Conservation (phyloP, 495 filamentous ascomycete species). For the Penicillium riverlandense region DNA sequence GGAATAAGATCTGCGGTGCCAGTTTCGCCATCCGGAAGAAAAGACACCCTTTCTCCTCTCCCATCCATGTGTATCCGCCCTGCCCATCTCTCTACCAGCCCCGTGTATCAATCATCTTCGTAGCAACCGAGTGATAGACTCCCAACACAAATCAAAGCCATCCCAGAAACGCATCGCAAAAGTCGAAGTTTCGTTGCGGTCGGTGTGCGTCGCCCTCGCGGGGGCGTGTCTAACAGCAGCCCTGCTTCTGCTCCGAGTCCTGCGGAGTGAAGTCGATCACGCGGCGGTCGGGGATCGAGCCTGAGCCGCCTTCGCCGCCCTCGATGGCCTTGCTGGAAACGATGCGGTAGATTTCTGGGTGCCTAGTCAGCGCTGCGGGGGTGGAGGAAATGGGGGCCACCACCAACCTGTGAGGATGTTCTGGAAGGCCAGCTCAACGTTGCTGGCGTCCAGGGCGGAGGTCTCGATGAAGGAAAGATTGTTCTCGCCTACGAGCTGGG, state of each 20-base stretch:
- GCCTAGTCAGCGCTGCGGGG: neutral
- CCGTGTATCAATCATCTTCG: slow-evolving; percentile 34
- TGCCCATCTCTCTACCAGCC: slow-evolving; percentile 20
- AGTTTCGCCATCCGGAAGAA: too few relatives aligned
- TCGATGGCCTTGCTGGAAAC: slow-evolving; percentile 96
- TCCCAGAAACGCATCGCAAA: slow-evolving; percentile 38
- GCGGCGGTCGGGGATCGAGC: slow-evolving; percentile 61
- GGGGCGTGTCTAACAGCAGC: slow-evolving; percentile 68
- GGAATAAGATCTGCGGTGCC: slow-evolving; percentile 9
- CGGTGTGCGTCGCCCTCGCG: slow-evolving; percentile 17
- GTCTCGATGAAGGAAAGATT: slow-evolving; percentile 77
- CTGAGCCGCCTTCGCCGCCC: slow-evolving; percentile 70
- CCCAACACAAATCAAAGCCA: slow-evolving; percentile 33
- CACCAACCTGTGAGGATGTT: slow-evolving; percentile 93
- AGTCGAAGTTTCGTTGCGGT: slow-evolving; percentile 33
- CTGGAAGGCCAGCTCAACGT: slow-evolving; percentile 99
- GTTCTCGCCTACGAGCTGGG: slow-evolving; percentile 18
- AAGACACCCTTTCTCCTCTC: slow-evolving; percentile 5
- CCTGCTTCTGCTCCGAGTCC: slow-evolving; percentile 69
- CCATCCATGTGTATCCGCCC: too few relatives aligned
- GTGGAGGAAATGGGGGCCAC: slow-evolving; percentile 11
- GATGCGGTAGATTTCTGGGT: slow-evolving; percentile 95
- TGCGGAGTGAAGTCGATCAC: slow-evolving; percentile 72
- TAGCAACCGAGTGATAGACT: slow-evolving; percentile 33
- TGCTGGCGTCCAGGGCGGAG: slow-evolving; percentile 96